Evolutionary conservation across 495 filamentous ascomycete genomes (phyloP).

Genomic region (Tuber microsphaerosporum): DNA sequence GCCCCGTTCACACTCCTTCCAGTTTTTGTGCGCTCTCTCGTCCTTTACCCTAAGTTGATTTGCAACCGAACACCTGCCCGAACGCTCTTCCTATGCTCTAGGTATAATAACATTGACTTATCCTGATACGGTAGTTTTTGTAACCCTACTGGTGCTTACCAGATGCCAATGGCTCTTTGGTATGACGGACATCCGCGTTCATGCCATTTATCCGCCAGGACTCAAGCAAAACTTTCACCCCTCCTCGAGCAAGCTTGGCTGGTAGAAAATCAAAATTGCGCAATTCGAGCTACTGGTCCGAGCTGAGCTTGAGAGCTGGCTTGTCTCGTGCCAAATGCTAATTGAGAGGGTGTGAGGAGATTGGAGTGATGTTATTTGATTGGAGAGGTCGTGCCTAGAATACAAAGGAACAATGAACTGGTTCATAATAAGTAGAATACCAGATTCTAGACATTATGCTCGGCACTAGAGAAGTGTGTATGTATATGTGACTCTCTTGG

Average conservation of each 20-base stretch:
- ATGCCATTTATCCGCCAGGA: not conserved
- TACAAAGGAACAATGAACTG: not conserved
- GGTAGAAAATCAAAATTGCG: not conserved
- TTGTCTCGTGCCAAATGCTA: not conserved
- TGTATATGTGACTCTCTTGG: not conserved
- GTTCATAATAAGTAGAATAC: not conserved
- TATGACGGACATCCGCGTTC: not conserved
- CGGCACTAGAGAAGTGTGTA: not conserved
- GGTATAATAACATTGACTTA: not conserved
- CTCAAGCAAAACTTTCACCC: not conserved
- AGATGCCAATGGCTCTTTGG: not conserved
- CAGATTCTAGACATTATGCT: not conserved
- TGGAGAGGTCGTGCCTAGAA: not conserved
- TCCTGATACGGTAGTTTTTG: not conserved
- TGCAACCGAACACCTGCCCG: not conserved
- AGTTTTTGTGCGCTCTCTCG: not conserved
- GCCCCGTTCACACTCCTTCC: not conserved
- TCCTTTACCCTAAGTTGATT: not conserved
- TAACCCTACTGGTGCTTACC: not conserved
- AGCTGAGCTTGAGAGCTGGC: not conserved
- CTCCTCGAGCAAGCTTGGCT: not conserved
- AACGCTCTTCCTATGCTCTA: not conserved
- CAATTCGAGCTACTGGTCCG: not conserved
- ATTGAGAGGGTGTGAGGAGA: not conserved
- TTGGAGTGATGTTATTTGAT: not conserved